Evolutionary conservation across 2,329 filamentous ascomycete species (phyloP).

Genomic region (Drechslerella coelobrocha): DNA sequence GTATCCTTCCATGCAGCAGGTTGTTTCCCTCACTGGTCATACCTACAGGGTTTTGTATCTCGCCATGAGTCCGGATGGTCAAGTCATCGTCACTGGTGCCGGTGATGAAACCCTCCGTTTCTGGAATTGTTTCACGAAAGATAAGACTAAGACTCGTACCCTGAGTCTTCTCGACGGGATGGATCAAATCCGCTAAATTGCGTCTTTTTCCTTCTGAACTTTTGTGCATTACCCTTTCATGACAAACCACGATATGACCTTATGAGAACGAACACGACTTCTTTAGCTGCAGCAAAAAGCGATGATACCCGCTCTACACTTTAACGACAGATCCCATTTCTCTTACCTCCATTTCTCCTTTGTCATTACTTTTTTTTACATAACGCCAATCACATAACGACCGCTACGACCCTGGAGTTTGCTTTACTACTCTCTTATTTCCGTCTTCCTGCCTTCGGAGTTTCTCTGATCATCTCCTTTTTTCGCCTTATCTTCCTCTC

Average conservation of each 20-base stretch:
- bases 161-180: constrained; percentile 58
- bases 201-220: constrained; percentile 10
- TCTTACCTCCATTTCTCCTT: not conserved
- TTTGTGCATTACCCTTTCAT: constrained; percentile 8
- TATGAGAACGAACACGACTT: constrained; percentile 23
- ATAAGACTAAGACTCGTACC: constrained; percentile 72
- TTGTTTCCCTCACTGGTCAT: constrained; percentile 92
- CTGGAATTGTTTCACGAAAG: constrained; percentile 83
- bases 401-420: constrained; percentile 30
- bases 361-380: constrained; percentile 10
- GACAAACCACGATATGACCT: constrained; percentile 27
- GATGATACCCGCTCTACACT: constrained; percentile 32
- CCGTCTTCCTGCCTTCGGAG: constrained; percentile 23
- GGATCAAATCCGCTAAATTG: constrained; percentile 54
- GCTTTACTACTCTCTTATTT: constrained; percentile 11
- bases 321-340: constrained; percentile 33
- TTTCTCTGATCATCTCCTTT: constrained; percentile 28
- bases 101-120: constrained; percentile 95
- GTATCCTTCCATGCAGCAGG: constrained; percentile 96
- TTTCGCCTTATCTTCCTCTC: constrained; percentile 15
- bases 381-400: constrained; percentile 46
- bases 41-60: constrained; percentile 96
- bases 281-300: constrained; percentile 28
- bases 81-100: constrained; percentile 91
- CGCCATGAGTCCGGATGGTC: constrained; percentile 94